Percentiles rank a stretch among this genome's conserved stretches.
Conservation (phyloP, 176 grass and related monocot species). For the Dactylis glomerata region DNA sequence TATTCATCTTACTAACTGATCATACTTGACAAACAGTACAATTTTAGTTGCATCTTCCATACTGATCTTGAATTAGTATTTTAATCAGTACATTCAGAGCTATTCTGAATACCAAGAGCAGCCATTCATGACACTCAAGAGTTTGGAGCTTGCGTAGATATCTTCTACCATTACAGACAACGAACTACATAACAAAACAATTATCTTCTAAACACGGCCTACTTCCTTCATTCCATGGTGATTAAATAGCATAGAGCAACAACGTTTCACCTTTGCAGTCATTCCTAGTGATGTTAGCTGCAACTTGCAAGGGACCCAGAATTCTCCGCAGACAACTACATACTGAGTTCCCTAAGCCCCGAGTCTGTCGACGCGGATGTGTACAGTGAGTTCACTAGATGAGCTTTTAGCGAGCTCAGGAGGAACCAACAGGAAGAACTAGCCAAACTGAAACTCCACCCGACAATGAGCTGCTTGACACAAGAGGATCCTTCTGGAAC, state of each 20-base stretch:
- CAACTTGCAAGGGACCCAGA: background rate
- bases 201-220: background rate
- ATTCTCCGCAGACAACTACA: background rate
- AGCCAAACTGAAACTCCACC: background rate
- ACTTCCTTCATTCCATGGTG: background rate
- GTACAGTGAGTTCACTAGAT: background rate
- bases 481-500: conserved; percentile 20
- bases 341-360: background rate
- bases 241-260: background rate
- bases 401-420: background rate
- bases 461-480: conserved; percentile 1
- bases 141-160: background rate
- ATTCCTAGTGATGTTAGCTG: background rate
- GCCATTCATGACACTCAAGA: background rate
- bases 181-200: background rate
- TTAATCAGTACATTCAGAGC: background rate
- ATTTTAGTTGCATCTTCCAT: background rate
- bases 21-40: background rate
- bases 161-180: background rate
- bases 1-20: background rate
- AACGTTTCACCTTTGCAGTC: background rate
- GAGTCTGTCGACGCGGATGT: background rate
- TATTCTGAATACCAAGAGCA: background rate
- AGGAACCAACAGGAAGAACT: conserved; percentile 15
- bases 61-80: background rate